Evolutionary conservation across 768 basidiomycete species (phyloP), one percentile per base, ranked within the genome.

Genomic region (Boletus sensibilis): DNA sequence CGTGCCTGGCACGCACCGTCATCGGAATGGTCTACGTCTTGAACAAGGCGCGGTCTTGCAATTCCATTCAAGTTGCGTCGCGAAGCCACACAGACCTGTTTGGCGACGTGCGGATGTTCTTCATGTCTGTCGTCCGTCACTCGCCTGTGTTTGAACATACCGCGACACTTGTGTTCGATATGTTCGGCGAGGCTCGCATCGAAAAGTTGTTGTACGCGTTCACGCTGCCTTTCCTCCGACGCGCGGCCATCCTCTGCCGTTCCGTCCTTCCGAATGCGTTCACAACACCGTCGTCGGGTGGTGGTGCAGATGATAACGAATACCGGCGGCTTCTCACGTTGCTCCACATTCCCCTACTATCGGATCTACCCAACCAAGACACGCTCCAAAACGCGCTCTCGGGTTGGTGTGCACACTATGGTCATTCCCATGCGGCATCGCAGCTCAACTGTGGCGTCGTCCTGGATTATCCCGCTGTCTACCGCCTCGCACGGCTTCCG

Each of bases 331-430:
- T 98, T 5, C 74, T 98, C 20, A 69, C 74, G 13, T 76, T 88
- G 71, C 79, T 99, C 12, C 84, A 82, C 42, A 89, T 98, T 39
- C 93, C 94, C 0, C 81, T 85, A 0, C 81, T 96, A 0, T 84
- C 87, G 3, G 86, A 88, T 52, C 81, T 93, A 5, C 89, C 90
- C 3, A 82, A 85, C 52, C 90, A 92, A 62, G 92, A 93, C 66
- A 90, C 90, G 6, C 74, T 94, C n/a, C 90, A 92, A 68, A 92
- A 88, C 53, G 88, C 88, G n/a, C 78, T 93, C 2, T 88, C 88
- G 0, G 88, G 92, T 4, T 96, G 94, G 94, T 89, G 92, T 68
- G 86, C 87, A 4, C 91, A 94, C 68, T 94, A 92, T 67, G 89
- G 90, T 2, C 84, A 89, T 60, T 86, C 88, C 2, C 89, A 92